A percentile compares a stretch with the other conserved stretches of the same genome.
These are phyloP conservation scores for Zymoseptoria passerinii DNA, from an alignment of 2,329 filamentous ascomycete species.

Conservation along the genomic window DNA sequence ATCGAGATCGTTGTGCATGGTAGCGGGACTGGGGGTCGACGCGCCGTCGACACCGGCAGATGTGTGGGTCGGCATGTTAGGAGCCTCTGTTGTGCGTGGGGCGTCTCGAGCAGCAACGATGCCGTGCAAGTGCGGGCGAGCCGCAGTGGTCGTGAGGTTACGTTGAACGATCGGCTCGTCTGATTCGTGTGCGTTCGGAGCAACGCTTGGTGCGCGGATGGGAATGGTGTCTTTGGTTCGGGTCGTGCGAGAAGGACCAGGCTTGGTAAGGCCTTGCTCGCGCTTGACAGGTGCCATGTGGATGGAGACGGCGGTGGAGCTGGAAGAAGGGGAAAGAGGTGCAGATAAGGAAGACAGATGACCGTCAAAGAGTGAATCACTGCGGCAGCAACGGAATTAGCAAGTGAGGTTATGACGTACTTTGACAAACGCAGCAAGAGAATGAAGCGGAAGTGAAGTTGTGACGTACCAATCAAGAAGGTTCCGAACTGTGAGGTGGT, in stretches of 20 bases:
- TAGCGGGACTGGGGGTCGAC: neutral
- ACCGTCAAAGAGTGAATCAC: neutral
- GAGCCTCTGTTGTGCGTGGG: neutral
- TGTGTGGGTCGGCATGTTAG: neutral
- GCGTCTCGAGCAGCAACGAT: neutral
- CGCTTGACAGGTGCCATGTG: conserved; percentile 1
- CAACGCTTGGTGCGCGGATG: neutral
- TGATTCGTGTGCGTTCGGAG: neutral
- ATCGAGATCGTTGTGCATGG: conserved; percentile 1
- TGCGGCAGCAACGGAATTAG: neutral
- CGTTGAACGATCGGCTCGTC: no score
- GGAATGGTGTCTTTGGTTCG: neutral
- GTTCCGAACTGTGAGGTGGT: conserved; percentile 7
- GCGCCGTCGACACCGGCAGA: neutral
- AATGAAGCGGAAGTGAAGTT: conserved; percentile 1
- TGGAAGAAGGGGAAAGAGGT: neutral
- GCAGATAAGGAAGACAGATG: neutral
- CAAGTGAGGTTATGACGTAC: neutral
- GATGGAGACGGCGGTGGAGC: neutral
- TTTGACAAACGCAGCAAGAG: neutral
- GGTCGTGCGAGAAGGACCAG: neutral
- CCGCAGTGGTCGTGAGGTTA: neutral
- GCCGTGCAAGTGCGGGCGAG: neutral
- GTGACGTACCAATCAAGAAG: neutral
- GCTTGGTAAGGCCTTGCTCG: neutral